Base-by-base conservation (phyloP, 768 basidiomycete genomes). In the Kwoniella europaea region DNA sequence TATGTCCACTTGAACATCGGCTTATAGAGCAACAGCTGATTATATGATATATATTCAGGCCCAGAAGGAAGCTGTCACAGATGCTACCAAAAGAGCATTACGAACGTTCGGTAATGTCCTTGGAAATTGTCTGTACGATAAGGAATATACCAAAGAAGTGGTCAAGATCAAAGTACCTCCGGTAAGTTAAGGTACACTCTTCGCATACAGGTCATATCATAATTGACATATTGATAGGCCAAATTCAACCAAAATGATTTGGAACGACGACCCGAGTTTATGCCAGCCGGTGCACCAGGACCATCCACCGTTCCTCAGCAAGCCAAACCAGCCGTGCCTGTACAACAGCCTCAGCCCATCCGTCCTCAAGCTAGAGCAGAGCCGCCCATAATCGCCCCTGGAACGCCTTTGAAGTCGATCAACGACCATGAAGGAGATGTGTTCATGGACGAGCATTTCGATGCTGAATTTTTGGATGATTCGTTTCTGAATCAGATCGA, bases 111-210 rank as follows among this genome's bases (percentile, higher is more conserved):
- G 97, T 52, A 97, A 95, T 81, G 85, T 98, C 2, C 86, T 98
- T 16, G 97, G 97, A 1, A 96, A 97, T 77, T 99, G 97, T 83
- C 84, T 98, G n/a, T 98, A 98, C 78, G 97, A 98, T 85, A 97
- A 96, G 85, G 83, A 87, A 6, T 98, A 93, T 82, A 88, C 92
- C 0, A 88, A 90, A 59, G 91, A 95, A 79, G 86, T 99, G 10
- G 85, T 88, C 52, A 96, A 95, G 85, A 90, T 98, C 74, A 96
- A 93, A 81, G 89, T 92, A 0, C 88, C 88, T 41, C 89, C 89
- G 3, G 94, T 96, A 77, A 68, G 91, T 88, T 4, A 22, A 6
- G 9, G 9, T 18, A 52, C 58, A 6, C 16, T 61, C n/a, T 41
- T 6, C 35, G 22, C 20, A 16, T 50, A 20, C 55, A 44, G 54